Base-by-base conservation (phyloP, 2,329 filamentous ascomycete species). In the Cladosporium austrohemisphaericum region DNA sequence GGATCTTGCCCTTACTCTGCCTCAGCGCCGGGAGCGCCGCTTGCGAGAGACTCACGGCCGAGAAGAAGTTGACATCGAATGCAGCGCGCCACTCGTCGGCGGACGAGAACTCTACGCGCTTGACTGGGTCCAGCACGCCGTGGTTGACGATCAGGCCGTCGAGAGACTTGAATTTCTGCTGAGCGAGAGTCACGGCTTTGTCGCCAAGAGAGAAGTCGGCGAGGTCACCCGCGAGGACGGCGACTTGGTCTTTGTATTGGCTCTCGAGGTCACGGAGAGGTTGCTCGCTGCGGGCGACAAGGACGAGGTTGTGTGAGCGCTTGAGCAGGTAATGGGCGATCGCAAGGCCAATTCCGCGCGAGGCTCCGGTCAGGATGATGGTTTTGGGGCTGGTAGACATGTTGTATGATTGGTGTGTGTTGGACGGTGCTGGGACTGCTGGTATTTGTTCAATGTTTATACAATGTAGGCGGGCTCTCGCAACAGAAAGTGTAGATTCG, bases 71-170 rank as follows among this genome's bases (percentile, higher is more conserved):
- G 54, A 89, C 75, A 58, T 95, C 84, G 68, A 89, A 96, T 7
- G 79, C 74, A 2, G 72, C 69, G 61, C 82, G 84, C 88, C 91
- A 96, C 53, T 86, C 84, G 29, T 86, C 81, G 0, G 82, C 63
- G n/a, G 80, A 78, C 13, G 78, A 76, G 49, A 92, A 79, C 3
- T 72, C 81, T 36, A 97, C 72, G 51, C 79, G 81, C 43, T 80
- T 81, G 33, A 94, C 83, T 1, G 89, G 86, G n/a, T 82, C 78
- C 36, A 98, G 71, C 1, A 83, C 75, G 16, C 90, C 91, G 65
- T 98, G 93, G 67, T 97, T 97, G 54, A 97, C 72, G 10, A 98
- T 81, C 36, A 98, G 66, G 1, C 84, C 86, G 64, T 98, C 90
- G 4, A 98, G 70, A 41, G 73, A 75, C 66, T 88, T 37, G 35